Base-by-base conservation (phyloP, 2,329 filamentous ascomycete species). In the Parastagonospora nodorum region DNA sequence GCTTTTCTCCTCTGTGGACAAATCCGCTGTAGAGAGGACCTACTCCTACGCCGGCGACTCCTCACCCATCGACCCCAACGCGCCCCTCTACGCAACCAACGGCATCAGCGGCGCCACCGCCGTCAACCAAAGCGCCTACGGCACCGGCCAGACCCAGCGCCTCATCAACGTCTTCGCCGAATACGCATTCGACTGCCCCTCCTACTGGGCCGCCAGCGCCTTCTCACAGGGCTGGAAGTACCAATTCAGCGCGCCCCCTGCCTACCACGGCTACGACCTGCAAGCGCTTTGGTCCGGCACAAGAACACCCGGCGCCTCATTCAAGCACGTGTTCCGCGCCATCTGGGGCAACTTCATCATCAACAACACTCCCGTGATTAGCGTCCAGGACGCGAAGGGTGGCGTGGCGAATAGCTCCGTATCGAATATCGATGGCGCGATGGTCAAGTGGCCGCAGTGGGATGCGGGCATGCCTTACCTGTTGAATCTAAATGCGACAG, bases 141-240 rank as follows among this genome's bases (percentile, higher is more conserved):
- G 63, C 2, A 68, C 68, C 1, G 69, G 68, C 30, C 63, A 69
- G 38, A 64, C 69, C 47, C 68, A 72, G 44, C 67, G 76, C 15
- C 60, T 77, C 4, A 75, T 75, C 60, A 64, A 76, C 50, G 70
- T 77, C 16, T 79, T 76, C 51, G 76, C 76, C 7, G 76, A 79
- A 53, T 76, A 73, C 52, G 74, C 77, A 31, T 77, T 78, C 57
- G 69, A 67, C 44, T 77, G 74, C 48, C 72, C 72, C 4, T 64
- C 60, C 8, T 73, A 76, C 57, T 77, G 74, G 68, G 70, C 75
- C 42, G 73, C 74, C 3, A 64, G 61, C 11, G 74, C 74, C 2
- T 69, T 71, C 48, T 59, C 66, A 0, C 40, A 61, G 29, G 67
- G 63, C 11, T 72, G 68, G 68, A 69, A 69, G 37, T 71, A 72